Evolutionary conservation across 176 grass and related monocot species (phyloP), one percentile per base, ranked within the genome.

Genomic region (Phragmites australis): DNA sequence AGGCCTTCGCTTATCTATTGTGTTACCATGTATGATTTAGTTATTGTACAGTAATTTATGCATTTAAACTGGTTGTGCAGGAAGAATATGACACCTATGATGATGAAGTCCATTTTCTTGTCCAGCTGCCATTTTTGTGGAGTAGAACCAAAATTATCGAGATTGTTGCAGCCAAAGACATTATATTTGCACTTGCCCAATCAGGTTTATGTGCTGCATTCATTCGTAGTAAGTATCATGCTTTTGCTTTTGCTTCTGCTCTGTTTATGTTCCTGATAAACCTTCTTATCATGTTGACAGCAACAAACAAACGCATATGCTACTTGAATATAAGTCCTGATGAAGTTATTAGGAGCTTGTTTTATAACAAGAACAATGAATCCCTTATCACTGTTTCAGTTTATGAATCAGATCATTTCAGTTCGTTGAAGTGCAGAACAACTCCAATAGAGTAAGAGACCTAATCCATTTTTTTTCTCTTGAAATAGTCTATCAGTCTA

Each of bases 91-190:
- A 94, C 40, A 86, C 83, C 1, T 94, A 91, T 25, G 80, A 86
- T 9, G 82, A 88, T 25, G 77, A 85, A 45, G 61, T 92, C 37
- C 78, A 85, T 58, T 83, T 68, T 78, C 82, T 88, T 81, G 79
- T 78, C 18, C 81, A 84, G 61, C 62, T 91, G 43, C 88, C 87
- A 77, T 91, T 81, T 83, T 73, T 86, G 57, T 86, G 89, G 86
- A 91, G 55, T 70, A 88, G 92, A 85, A 90, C 85, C 52, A 94
- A 88, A 68, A 94, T 94, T 61, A 84, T 94, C 70, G 92, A 94
- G 80, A 91, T 94, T 84, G 92, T 94, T 86, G 86, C 92, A 81
- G 88, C 88, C 81, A 91, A 90, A 55, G 88, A 94, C 88, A 76
- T 91, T 54, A 94, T 94, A 77, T 94, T 94, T 88, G 86, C 83